These are phyloP conservation scores for Helminthosporium solani DNA, from an alignment of 2,329 filamentous ascomycete genomes.

Conservation along the genomic window DNA sequence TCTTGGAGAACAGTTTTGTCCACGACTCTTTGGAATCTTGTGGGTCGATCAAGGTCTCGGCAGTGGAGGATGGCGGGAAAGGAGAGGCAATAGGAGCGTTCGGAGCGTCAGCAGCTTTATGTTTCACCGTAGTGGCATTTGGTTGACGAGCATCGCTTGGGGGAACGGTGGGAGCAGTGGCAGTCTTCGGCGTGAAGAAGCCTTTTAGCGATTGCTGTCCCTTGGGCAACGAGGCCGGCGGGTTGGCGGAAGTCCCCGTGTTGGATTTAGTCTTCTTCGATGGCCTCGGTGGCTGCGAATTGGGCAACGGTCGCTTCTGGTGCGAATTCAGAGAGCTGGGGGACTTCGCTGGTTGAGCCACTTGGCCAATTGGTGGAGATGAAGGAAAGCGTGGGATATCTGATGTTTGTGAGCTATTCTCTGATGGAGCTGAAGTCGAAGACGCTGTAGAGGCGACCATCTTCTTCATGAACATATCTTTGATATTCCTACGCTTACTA, in stretches of 20 bases:
- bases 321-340: slow-evolving; percentile 24
- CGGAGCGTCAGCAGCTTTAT: slow-evolving; percentile 4
- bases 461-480: slow-evolving; percentile 77
- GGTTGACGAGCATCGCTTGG: neutral
- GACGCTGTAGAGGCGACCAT: slow-evolving; percentile 6
- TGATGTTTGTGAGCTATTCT: neutral
- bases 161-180: neutral
- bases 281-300: slow-evolving; percentile 19
- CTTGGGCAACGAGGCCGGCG: slow-evolving; percentile 33
- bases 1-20: slow-evolving; percentile 78
- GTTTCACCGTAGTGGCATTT: slow-evolving; percentile 3
- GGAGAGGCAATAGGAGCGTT: slow-evolving; percentile 5
- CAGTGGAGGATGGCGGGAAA: slow-evolving; percentile 2
- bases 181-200: slow-evolving; percentile 62
- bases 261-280: slow-evolving; percentile 55
- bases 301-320: slow-evolving; percentile 32
- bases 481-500: slow-evolving; percentile 78
- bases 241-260: slow-evolving; percentile 19
- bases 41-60: slow-evolving; percentile 23
- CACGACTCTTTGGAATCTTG: slow-evolving; percentile 70
- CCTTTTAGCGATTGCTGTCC: slow-evolving; percentile 68
- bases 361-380: too few species aligned
- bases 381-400: too few species aligned
- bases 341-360: neutral
- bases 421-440: neutral